A percentile compares a stretch with the other conserved stretches of the same genome.
phyloP scores from a whole-genome alignment of 2,329 filamentous ascomycete genomes.

The Beauveria brongniartii region DNA sequence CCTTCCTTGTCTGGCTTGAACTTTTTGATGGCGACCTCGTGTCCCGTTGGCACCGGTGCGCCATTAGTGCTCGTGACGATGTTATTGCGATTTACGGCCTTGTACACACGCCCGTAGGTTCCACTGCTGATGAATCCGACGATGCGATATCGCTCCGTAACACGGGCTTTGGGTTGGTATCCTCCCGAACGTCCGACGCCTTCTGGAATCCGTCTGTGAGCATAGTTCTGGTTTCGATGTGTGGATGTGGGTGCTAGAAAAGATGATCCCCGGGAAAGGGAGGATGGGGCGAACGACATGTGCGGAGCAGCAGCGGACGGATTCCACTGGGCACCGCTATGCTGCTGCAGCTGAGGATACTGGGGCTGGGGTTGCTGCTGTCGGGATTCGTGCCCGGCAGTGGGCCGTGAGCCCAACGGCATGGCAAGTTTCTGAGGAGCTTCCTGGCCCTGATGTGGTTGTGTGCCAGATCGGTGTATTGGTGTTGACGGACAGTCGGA shows the following conservation, averaged over 20 bases:
- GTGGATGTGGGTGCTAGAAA: background rate
- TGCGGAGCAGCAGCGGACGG: background rate
- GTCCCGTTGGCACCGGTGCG: constrained; percentile 39
- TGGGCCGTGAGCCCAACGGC: background rate
- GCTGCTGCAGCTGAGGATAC: background rate
- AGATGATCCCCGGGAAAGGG: background rate
- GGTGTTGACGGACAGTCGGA: background rate
- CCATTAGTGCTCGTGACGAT: constrained; percentile 8
- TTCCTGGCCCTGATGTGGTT: background rate
- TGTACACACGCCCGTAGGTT: constrained; percentile 97
- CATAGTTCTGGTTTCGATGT: constrained; percentile 5
- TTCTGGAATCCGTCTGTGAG: constrained; percentile 39
- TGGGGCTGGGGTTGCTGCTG: background rate
- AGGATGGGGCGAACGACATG: constrained; percentile 10
- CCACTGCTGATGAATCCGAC: constrained; percentile 97
- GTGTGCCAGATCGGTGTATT: background rate
- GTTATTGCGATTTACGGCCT: constrained; percentile 61
- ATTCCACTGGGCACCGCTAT: background rate
- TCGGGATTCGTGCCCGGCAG: background rate
- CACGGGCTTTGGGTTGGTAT: constrained; percentile 73
- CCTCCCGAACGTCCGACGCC: constrained; percentile 42
- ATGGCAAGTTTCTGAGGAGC: background rate
- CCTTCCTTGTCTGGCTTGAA: constrained; percentile 99
- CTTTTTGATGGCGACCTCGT: constrained; percentile 96
- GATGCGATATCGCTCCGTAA: constrained; percentile 90